phyloP scores from a whole-genome alignment of 1,284 basidiomycete genomes.

The Vanrija humicola region DNA sequence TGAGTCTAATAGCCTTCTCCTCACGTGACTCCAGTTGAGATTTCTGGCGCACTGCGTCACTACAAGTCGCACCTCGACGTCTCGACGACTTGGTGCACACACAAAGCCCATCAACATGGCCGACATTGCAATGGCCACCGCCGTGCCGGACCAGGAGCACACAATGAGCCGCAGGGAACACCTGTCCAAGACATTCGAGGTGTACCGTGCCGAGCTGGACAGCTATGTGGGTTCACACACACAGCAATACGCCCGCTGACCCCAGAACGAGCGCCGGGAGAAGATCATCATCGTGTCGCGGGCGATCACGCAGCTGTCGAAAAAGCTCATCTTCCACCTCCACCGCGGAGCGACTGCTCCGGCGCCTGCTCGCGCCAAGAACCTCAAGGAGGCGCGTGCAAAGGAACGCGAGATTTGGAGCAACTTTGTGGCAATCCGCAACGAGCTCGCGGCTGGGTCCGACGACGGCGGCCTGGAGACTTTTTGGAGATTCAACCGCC shows the following conservation, averaged over 20 bases:
- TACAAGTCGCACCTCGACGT: neutral
- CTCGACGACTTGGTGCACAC: neutral
- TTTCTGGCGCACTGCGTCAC: neutral
- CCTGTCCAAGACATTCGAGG: conserved; percentile 38
- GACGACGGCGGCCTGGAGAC: conserved; percentile 50
- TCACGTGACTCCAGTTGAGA: neutral
- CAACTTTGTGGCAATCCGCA: conserved; percentile 61
- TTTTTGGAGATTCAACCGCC: conserved; percentile 75
- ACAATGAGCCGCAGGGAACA: conserved; percentile 29
- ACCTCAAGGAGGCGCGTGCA: conserved; percentile 55
- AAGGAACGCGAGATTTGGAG: conserved; percentile 69
- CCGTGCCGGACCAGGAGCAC: conserved; percentile 4
- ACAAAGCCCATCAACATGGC: conserved; percentile 10
- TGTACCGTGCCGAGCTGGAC: conserved; percentile 43
- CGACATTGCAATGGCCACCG: conserved; percentile 20
- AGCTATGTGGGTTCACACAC: conserved; percentile 30
- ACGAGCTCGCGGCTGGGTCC: conserved; percentile 55
- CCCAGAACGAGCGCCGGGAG: conserved; percentile 48
- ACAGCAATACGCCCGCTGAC: neutral
- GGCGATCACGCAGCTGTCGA: conserved; percentile 87
- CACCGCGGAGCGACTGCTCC: conserved; percentile 63
- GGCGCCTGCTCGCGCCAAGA: conserved; percentile 30
- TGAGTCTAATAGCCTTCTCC: neutral
- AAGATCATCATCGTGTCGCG: conserved; percentile 53
- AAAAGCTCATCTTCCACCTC: conserved; percentile 89